A percentile compares a stretch with the other conserved stretches of the same genome.
Evolutionary conservation across 208 protist species (phyloP).

Genomic region (Acanthamoeba polyphaga): DNA sequence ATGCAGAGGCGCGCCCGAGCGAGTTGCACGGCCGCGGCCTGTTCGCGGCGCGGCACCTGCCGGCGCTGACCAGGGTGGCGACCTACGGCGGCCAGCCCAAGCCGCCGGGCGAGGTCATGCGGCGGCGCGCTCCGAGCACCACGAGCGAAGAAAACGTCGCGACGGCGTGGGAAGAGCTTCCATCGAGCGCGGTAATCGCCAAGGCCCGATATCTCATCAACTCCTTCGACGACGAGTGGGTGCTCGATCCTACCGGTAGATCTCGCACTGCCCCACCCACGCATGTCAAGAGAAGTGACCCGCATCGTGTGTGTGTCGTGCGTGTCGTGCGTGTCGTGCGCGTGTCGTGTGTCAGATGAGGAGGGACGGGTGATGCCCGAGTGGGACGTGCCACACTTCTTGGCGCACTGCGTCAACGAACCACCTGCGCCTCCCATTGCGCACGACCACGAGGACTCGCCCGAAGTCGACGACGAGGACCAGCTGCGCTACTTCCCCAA

Average conservation of each 20-base stretch:
- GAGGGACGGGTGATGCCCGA: background rate
- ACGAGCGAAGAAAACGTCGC: background rate
- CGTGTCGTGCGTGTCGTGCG: background rate
- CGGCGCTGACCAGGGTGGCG: background rate
- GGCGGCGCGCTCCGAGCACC: background rate
- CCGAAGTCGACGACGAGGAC: background rate
- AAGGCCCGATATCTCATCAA: conserved; percentile 27
- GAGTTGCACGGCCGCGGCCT: background rate
- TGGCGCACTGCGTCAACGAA: conserved; percentile 35
- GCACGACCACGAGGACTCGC: background rate
- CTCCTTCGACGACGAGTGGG: background rate
- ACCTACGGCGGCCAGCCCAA: background rate
- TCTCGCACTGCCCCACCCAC: background rate
- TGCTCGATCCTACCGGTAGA: conserved; percentile 26
- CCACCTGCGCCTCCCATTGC: background rate
- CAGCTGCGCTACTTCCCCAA: background rate
- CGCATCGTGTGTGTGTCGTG: background rate
- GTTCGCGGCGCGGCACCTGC: background rate
- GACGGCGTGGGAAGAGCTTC: background rate
- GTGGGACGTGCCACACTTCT: background rate
- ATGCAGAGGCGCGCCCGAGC: background rate
- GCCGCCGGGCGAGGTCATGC: background rate
- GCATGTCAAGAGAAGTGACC: background rate
- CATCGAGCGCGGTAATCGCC: background rate
- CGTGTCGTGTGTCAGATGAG: background rate